phyloP scores from a whole-genome alignment of 345 rosid genomes.

The Ceriops zippeliana region DNA sequence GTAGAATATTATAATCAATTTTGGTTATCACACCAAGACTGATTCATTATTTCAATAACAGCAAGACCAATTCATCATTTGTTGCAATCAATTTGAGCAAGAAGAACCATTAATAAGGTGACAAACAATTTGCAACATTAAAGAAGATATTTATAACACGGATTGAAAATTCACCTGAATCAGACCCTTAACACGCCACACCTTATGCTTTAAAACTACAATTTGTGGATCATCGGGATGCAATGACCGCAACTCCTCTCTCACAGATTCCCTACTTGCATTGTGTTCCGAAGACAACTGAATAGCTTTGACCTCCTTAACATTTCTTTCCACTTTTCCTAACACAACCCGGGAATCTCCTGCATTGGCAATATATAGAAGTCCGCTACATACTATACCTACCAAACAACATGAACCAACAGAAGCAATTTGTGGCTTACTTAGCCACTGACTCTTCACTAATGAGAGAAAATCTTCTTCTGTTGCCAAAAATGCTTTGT shows the following conservation, averaged over 20 bases:
- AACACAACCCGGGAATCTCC: conserved; percentile 94
- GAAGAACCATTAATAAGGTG: not conserved
- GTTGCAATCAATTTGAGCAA: not conserved
- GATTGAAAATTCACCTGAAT: conserved; percentile 57
- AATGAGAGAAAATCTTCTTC: conserved; percentile 85
- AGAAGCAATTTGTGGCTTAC: conserved; percentile 82
- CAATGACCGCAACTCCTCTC: conserved; percentile 76
- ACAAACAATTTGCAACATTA: not conserved
- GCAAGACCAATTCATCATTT: not conserved
- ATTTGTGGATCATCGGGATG: conserved; percentile 95
- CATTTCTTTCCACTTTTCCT: conserved; percentile 49
- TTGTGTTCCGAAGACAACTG: conserved; percentile 89
- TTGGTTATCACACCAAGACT: no score
- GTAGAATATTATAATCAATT: no score
- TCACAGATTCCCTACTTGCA: conserved; percentile 78
- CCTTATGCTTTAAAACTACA: conserved; percentile 84
- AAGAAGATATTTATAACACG: not conserved
- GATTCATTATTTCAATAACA: not conserved
- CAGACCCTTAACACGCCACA: conserved; percentile 97
- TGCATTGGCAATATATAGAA: conserved; percentile 80
- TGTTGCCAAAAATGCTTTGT: conserved; percentile 74
- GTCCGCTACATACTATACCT: conserved; percentile 74
- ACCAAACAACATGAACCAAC: conserved; percentile 94
- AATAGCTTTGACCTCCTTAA: conserved; percentile 73
- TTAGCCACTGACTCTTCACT: conserved; percentile 65